Conservation (phyloP, 106 monocot species). For the Platanthera guangdongensis region DNA sequence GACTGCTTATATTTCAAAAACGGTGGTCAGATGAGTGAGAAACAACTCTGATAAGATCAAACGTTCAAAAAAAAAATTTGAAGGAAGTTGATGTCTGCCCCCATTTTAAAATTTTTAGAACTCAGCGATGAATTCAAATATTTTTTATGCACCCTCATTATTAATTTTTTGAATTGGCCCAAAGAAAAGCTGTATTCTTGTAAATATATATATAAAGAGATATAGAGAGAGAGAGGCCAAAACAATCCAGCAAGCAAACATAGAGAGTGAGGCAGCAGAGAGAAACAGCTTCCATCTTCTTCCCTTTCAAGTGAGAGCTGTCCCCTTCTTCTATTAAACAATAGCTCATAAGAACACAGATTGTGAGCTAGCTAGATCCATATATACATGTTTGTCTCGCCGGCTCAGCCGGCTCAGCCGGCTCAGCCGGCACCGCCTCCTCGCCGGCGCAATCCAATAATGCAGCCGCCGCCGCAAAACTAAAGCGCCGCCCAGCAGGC, state of each 20-base stretch:
- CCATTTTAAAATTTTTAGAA: too few species aligned
- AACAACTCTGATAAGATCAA: too few species aligned
- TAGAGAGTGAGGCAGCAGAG: slow-evolving; percentile 15
- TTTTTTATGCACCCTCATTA: too few species aligned
- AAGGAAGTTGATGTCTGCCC: too few species aligned
- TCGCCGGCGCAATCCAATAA: slow-evolving; percentile 3
- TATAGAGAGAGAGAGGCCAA: slow-evolving; percentile 7
- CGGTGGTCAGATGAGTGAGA: too few species aligned
- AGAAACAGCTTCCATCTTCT: neutral
- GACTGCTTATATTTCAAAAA: too few species aligned
- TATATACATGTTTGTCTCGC: slow-evolving; percentile 14
- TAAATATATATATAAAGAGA: neutral
- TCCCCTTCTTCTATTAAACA: neutral
- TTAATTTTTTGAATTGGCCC: too few species aligned
- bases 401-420: slow-evolving; percentile 7
- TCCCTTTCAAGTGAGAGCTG: neutral
- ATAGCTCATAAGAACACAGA: neutral
- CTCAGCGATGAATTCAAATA: too few species aligned
- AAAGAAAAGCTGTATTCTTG: slow-evolving; percentile 9
- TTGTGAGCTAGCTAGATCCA: neutral
- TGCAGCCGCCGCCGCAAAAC: slow-evolving; percentile 23
- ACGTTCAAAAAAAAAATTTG: too few species aligned
- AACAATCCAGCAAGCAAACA: slow-evolving; percentile 7
- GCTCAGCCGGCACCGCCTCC: slow-evolving; percentile 8
- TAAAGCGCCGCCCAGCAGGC: slow-evolving; percentile 66